Evolutionary conservation across 1,284 basidiomycete genomes (phyloP), one percentile per base, ranked within the genome.

Genomic region (Moniliella sp.): DNA sequence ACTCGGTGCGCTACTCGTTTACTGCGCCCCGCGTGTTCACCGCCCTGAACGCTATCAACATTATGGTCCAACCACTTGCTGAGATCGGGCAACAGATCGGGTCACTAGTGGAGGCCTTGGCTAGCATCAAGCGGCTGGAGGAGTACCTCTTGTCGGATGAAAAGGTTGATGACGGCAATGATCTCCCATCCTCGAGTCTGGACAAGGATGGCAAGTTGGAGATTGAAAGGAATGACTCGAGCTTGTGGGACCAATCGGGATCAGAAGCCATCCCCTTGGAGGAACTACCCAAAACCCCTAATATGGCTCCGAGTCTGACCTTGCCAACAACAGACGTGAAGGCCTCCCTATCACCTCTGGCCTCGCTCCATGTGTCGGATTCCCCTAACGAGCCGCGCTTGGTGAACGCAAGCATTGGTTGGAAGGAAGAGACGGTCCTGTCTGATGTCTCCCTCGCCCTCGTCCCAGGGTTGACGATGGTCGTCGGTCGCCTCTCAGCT

Each of bases 1-100:
- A n/a, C n/a, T n/a, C 14, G 42, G 34, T 14, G 9, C 5, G 35
- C 40, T 4, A 34, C 39, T 8, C 39, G 39, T 9, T 49, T 53
- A 37, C 37, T 15, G 39, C 48, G 15, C 43, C 42, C 31, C 45
- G 37, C 4, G 32, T 56, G 27, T 42, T 56, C 33, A 56, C 52
- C 0, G 45, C 45, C 2, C 39, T 52, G 5, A 50, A 46, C 12
- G 36, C 48, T 11, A 30, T 56, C 14, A 21, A 13, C 12, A 36
- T 56, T 11, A 25, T 56, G 5, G 42, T 46, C 19, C 27, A 32
- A 3, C 52, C 51, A 1, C 32, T 54, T 1, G 28, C 48, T 12
- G 23, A 34, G 12, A 34, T 56, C 9, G 52, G 51, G 0, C 52
- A 56, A 25, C 32, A 50, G 7, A 54, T 45, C 21, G 42, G 41